Conservation (phyloP, 169 alveolate genomes). For the Sarcocystis neurona region DNA sequence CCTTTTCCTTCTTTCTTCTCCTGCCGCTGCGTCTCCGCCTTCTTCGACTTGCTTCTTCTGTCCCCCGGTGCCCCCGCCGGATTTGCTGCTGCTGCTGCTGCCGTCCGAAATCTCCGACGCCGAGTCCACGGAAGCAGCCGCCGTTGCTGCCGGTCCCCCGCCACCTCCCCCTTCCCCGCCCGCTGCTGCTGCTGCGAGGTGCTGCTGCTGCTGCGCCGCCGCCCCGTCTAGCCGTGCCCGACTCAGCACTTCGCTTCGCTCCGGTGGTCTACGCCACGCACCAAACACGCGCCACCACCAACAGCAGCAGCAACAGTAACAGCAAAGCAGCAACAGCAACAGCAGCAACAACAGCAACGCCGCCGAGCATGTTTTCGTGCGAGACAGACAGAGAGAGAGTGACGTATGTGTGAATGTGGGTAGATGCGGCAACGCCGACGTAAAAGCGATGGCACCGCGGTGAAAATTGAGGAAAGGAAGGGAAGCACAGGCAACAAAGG, state of each 20-base stretch:
- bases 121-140: background rate
- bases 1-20: no score
- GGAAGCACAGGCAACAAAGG: no score
- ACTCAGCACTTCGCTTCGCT: slow-evolving; percentile 53
- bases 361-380: background rate
- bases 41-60: background rate
- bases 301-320: background rate
- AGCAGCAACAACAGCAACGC: background rate
- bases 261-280: slow-evolving; percentile 45
- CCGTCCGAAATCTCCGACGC: background rate
- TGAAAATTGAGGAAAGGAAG: no score
- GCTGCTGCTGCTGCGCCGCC: background rate
- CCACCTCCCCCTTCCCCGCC: background rate
- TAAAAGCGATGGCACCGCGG: background rate
- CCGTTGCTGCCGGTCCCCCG: background rate
- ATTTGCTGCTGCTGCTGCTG: background rate
- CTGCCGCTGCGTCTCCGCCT: no score
- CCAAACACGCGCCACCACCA: background rate
- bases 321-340: background rate
- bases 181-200: background rate
- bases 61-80: background rate
- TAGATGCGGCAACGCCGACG: background rate
- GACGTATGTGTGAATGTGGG: background rate
- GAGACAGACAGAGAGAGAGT: background rate
- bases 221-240: background rate